phyloP scores from a whole-genome alignment of 805 yeast species.

The Naumovozyma baii region DNA sequence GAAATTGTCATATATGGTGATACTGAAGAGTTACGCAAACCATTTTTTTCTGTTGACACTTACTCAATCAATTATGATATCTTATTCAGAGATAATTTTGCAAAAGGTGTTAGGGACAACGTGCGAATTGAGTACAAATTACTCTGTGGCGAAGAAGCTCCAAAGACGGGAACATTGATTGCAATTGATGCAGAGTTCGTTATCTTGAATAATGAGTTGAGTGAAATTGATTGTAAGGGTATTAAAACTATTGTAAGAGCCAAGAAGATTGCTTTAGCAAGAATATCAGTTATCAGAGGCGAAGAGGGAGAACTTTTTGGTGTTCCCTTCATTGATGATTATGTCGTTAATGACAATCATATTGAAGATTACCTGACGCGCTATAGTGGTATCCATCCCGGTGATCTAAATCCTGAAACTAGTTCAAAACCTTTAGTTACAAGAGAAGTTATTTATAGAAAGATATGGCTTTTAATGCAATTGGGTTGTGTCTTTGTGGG shows the following conservation, averaged over 20 bases:
- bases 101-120: conserved; percentile 52
- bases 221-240: conserved; percentile 71
- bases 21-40: conserved; percentile 33
- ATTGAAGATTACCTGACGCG: conserved; percentile 82
- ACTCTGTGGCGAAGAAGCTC: conserved; percentile 62
- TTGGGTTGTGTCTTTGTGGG: conserved; percentile 90
- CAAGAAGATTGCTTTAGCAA: conserved; percentile 64
- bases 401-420: conserved; percentile 66
- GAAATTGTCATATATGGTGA: conserved; percentile 58
- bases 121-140: conserved; percentile 55
- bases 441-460: conserved; percentile 73
- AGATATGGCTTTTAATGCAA: conserved; percentile 82
- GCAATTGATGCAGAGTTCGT: conserved; percentile 98
- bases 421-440: conserved; percentile 67
- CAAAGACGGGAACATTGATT: conserved; percentile 61
- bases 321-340: conserved; percentile 84
- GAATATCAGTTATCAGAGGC: conserved; percentile 79
- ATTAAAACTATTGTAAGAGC: conserved; percentile 62
- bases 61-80: conserved; percentile 56
- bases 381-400: conserved; percentile 88
- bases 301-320: conserved; percentile 56
- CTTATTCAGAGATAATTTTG: conserved; percentile 65
- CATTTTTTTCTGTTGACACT: conserved; percentile 37
- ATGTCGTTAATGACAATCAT: conserved; percentile 60
- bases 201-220: conserved; percentile 62